A percentile compares a stretch with the other conserved stretches of the same genome.
phyloP scores from a whole-genome alignment of 257 asterid genomes.

The Datura wrightii region DNA sequence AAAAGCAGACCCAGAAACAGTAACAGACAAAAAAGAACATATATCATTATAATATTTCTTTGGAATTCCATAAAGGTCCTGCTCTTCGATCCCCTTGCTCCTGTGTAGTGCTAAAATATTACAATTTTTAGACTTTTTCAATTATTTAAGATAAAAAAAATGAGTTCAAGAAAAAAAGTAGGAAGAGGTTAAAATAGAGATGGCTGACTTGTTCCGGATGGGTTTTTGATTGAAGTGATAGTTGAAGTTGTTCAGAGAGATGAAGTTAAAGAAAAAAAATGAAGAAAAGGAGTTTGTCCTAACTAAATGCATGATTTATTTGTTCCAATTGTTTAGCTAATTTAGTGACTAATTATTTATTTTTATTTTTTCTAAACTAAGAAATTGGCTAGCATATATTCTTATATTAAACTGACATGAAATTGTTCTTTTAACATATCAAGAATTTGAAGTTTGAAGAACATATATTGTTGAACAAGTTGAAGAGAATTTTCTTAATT shows the following conservation, averaged over 20 bases:
- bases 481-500: no score
- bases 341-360: no score
- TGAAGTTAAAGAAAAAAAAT: constrained; percentile 27
- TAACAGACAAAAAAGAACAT: constrained; percentile 33
- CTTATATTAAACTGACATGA: no score
- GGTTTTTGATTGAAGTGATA: constrained; percentile 45
- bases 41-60: constrained; percentile 87
- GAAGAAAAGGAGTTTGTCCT: constrained; percentile 46
- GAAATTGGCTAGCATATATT: no score
- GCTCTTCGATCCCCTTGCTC: constrained; percentile 65
- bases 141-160: constrained; percentile 9
- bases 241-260: constrained; percentile 38
- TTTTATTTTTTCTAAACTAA: no score
- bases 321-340: no score
- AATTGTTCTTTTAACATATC: no score
- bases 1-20: neutral
- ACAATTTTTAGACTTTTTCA: neutral
- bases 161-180: neutral
- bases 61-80: constrained; percentile 70
- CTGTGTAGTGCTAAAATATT: constrained; percentile 47
- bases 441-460: no score
- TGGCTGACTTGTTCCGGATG: constrained; percentile 36
- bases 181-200: neutral
- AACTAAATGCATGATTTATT: no score
- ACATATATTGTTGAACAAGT: no score